Base-by-base conservation (phyloP, 2,329 filamentous ascomycete genomes). In the Fusarium sp. region DNA sequence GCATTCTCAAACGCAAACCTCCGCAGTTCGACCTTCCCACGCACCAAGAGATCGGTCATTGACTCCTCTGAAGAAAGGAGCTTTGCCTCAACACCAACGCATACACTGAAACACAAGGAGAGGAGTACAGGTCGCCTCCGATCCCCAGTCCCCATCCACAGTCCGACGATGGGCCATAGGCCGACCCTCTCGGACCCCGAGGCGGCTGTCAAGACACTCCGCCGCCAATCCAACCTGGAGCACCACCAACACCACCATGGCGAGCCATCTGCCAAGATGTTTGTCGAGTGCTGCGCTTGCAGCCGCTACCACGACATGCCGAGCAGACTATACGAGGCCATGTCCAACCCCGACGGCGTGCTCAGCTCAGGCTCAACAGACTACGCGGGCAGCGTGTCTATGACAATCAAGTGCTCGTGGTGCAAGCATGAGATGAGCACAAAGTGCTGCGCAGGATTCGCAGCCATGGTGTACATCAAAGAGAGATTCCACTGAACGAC, bases 401-500 rank as follows among this genome's bases (percentile, higher is more conserved):
- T 89, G 67, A 87, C 85, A 73, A 87, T 91, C 26, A 87, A 86
- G 69, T 93, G 91, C 75, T 90, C 90, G 10, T 93, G 91, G 91
- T 93, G 91, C 76, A 82, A 83, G 43, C 91, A 93, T 79, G 85
- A 86, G 50, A 92, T 93, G 90, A 89, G 84, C 69, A 90, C 85
- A 15, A 81, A 80, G 60, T 93, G 91, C 78, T 93, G 91, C 76
- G 85, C 89, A 13, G 91, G 90, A 9, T 91, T 91, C 79, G 87
- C 88, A 13, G 88, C 91, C 2, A 83, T 90, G 44, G 86, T 93
- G 6, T 87, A 90, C 65, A 80, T 93, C 71, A 87, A 87, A 73
- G 89, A 92, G 77, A 86, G 87, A 63, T 76, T 91, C 51, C 88
- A 90, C 72, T 83, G 43, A 74, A 15, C 26, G 9, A 43, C 22